These are phyloP conservation scores for Psilocybe azurescens DNA, from an alignment of 768 basidiomycete genomes.

Conservation along the genomic window DNA sequence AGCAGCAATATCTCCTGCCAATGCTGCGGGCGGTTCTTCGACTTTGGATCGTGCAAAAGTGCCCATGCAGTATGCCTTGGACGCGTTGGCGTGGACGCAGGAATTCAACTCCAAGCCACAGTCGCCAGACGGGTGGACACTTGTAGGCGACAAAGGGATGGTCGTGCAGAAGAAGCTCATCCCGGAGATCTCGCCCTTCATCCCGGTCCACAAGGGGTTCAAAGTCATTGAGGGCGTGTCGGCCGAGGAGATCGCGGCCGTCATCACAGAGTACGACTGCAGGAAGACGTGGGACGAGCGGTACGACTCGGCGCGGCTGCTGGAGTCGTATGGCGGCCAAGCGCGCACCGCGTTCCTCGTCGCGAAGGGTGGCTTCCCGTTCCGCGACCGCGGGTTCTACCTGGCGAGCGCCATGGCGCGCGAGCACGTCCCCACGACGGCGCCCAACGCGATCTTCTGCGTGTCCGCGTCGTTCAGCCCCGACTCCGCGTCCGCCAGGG, in stretches of 20 bases:
- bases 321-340: slow-evolving; percentile 82
- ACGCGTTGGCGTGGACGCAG: slow-evolving; percentile 82
- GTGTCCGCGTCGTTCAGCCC: slow-evolving; percentile 85
- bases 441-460: slow-evolving; percentile 74
- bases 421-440: slow-evolving; percentile 38
- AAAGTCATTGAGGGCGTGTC: slow-evolving; percentile 94
- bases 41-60: slow-evolving; percentile 59
- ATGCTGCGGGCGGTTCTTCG: slow-evolving; percentile 42
- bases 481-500: slow-evolving; percentile 53
- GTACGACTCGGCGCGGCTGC: slow-evolving; percentile 67
- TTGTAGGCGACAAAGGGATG: slow-evolving; percentile 78
- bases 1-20: slow-evolving; percentile 71
- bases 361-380: slow-evolving; percentile 85
- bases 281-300: slow-evolving; percentile 89
- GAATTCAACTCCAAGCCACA: slow-evolving; percentile 56
- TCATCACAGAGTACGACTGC: slow-evolving; percentile 72
- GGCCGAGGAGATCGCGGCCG: slow-evolving; percentile 86
- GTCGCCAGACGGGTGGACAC: slow-evolving; percentile 65
- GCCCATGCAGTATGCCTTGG: slow-evolving; percentile 83
- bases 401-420: slow-evolving; percentile 80
- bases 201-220: slow-evolving; percentile 87
- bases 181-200: slow-evolving; percentile 75
- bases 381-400: slow-evolving; percentile 88
- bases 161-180: slow-evolving; percentile 77
- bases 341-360: slow-evolving; percentile 75